These are phyloP conservation scores for Fistulinella prunicolor DNA, from an alignment of 768 basidiomycete species.

Conservation along the genomic window DNA sequence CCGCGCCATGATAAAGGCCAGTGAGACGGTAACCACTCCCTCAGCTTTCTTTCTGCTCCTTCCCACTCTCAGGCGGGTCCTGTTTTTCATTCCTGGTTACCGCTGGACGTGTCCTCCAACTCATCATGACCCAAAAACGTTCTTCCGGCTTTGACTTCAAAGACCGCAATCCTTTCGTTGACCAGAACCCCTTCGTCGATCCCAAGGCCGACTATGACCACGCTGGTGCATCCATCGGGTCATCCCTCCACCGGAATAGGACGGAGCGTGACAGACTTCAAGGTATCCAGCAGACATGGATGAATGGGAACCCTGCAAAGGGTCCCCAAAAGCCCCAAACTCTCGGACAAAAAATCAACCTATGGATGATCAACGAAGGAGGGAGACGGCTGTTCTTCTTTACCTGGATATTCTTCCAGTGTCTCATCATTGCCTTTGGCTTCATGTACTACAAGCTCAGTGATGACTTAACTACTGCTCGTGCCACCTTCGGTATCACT, in stretches of 20 bases:
- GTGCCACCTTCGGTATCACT: slow-evolving; percentile 69
- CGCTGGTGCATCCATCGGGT: slow-evolving; percentile 26
- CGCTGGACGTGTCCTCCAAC: slow-evolving; percentile 17
- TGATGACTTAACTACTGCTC: slow-evolving; percentile 70
- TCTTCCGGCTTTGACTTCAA: slow-evolving; percentile 69
- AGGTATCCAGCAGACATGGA: slow-evolving; percentile 69
- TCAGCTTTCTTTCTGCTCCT: slow-evolving; percentile 1
- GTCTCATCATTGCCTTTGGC: slow-evolving; percentile 74
- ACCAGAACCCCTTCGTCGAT: slow-evolving; percentile 49
- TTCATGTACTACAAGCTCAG: slow-evolving; percentile 74
- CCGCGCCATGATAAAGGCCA: slow-evolving; percentile 3
- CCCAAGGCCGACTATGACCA: slow-evolving; percentile 27
- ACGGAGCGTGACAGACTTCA: slow-evolving; percentile 81
- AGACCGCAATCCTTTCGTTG: slow-evolving; percentile 47
- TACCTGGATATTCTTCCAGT: slow-evolving; percentile 77
- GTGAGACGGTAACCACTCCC: not conserved
- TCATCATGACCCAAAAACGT: slow-evolving; percentile 39
- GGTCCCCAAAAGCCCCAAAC: slow-evolving; percentile 39
- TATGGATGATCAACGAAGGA: slow-evolving; percentile 97
- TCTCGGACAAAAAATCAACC: slow-evolving; percentile 45
- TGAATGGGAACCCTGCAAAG: slow-evolving; percentile 27
- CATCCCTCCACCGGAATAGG: slow-evolving; percentile 78
- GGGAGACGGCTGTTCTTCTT: slow-evolving; percentile 74
- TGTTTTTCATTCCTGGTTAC: slow-evolving; percentile 11
- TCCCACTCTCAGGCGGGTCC: slow-evolving; percentile 28